Conservation (phyloP, 352 stramenopile species). For the Plasmopara viticola region DNA sequence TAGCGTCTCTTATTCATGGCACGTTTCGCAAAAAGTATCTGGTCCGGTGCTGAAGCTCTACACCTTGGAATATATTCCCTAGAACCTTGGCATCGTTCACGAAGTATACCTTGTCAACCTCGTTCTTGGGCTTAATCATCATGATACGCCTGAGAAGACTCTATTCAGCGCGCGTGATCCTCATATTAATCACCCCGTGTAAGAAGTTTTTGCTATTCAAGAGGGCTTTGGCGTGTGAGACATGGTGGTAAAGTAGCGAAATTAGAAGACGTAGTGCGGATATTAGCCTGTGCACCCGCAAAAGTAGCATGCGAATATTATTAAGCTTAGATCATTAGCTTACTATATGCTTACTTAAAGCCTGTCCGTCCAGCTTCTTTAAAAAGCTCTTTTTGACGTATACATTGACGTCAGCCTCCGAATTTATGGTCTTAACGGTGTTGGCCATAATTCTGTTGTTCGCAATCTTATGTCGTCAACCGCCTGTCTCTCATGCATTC, state of each 20-base stretch:
- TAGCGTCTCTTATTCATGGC: not conserved
- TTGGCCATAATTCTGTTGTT: too few species aligned
- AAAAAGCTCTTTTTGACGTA: too few species aligned
- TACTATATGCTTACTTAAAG: too few species aligned
- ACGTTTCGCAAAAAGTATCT: not conserved
- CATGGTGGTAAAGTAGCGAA: not conserved
- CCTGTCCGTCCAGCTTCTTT: too few species aligned
- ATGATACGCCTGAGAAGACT: not conserved
- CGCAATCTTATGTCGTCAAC: too few species aligned
- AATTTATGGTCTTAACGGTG: too few species aligned
- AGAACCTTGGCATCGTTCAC: not conserved
- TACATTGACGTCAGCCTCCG: too few species aligned
- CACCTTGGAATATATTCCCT: not conserved
- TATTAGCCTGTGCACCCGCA: not conserved
- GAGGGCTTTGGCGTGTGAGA: not conserved
- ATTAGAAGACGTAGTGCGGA: too few species aligned
- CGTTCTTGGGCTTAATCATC: not conserved
- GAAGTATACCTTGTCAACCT: not conserved
- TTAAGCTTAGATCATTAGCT: too few species aligned
- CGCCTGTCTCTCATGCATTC: too few species aligned
- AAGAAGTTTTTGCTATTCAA: not conserved
- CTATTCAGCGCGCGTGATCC: not conserved
- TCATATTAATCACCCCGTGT: not conserved
- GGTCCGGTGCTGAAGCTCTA: not conserved
- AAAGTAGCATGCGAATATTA: too few species aligned